phyloP scores from a whole-genome alignment of 768 basidiomycete genomes.

The Dioszegia crocea region DNA sequence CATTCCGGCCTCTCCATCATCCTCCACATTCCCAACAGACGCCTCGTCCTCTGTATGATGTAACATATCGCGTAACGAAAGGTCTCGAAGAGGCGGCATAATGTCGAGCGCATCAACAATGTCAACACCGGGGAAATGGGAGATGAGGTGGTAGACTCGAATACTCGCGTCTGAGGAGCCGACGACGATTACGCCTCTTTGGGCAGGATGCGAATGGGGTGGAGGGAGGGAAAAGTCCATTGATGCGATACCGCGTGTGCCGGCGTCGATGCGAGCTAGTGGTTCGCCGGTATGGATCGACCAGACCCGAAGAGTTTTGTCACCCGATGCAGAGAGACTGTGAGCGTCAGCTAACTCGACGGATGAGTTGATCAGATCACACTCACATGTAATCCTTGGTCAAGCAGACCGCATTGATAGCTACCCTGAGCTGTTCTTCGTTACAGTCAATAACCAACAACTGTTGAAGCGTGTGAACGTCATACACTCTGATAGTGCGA shows the following conservation, averaged over 20 bases:
- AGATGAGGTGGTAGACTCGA: conserved; percentile 28
- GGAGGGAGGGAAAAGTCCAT: conserved; percentile 31
- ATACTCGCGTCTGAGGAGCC: conserved; percentile 40
- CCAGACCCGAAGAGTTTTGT: conserved; percentile 42
- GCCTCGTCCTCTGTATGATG: conserved; percentile 19
- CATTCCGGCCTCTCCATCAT: neutral
- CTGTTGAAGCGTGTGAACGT: conserved; percentile 34
- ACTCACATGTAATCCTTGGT: conserved; percentile 45
- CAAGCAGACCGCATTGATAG: conserved; percentile 44
- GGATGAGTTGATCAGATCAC: neutral
- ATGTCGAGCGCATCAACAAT: conserved; percentile 15
- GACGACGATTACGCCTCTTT: conserved; percentile 36
- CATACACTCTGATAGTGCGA: conserved; percentile 42
- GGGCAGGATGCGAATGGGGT: neutral
- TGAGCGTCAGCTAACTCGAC: neutral
- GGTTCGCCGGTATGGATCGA: conserved; percentile 35
- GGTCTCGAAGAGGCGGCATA: conserved; percentile 10
- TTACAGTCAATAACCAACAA: conserved; percentile 31
- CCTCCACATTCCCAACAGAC: neutral
- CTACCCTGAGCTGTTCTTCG: conserved; percentile 20
- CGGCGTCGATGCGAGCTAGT: conserved; percentile 29
- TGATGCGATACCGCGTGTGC: conserved; percentile 42
- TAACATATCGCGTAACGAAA: conserved; percentile 20
- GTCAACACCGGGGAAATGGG: conserved; percentile 9
- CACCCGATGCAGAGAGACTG: conserved; percentile 46